These are phyloP conservation scores for Teratosphaeria destructans DNA, from an alignment of 2,329 filamentous ascomycete genomes.

Conservation along the genomic window DNA sequence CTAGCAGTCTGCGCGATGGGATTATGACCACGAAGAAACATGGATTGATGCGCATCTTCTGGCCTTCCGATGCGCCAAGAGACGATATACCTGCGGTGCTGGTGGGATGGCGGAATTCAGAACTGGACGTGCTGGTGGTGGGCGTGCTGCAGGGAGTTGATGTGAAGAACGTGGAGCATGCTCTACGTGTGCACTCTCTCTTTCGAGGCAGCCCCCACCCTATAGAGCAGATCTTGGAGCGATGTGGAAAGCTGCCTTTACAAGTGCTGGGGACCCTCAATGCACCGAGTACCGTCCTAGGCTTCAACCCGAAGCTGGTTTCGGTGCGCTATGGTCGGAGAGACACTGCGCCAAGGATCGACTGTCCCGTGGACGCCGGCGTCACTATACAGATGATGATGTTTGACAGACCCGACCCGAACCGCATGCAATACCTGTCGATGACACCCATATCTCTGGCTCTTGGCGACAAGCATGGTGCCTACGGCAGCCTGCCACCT, in stretches of 20 bases:
- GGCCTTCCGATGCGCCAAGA: constrained; percentile 71
- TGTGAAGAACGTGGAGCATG: constrained; percentile 75
- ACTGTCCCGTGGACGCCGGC: constrained; percentile 53
- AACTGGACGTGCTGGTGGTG: constrained; percentile 80
- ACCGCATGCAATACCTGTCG: constrained; percentile 92
- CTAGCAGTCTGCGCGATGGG: constrained; percentile 44
- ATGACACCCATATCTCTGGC: constrained; percentile 80
- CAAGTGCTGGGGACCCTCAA: constrained; percentile 82
- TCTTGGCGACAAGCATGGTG: constrained; percentile 57
- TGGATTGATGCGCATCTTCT: constrained; percentile 95
- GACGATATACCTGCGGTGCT: constrained; percentile 71
- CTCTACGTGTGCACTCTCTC: constrained; percentile 71
- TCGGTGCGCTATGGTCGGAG: constrained; percentile 45
- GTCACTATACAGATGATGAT: constrained; percentile 77
- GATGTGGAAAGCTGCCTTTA: constrained; percentile 74
- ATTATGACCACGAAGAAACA: constrained; percentile 55
- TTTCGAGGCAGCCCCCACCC: constrained; percentile 74
- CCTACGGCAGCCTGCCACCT: constrained; percentile 27
- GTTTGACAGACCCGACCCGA: constrained; percentile 76
- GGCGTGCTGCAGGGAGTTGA: constrained; percentile 85
- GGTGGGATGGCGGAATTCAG: constrained; percentile 92
- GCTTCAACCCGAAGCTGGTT: constrained; percentile 60
- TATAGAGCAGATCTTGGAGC: constrained; percentile 66
- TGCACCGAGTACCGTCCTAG: constrained; percentile 35
- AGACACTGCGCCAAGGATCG: constrained; percentile 57